phyloP scores from a whole-genome alignment of 257 asterid species.

The Solanum peruvianum region DNA sequence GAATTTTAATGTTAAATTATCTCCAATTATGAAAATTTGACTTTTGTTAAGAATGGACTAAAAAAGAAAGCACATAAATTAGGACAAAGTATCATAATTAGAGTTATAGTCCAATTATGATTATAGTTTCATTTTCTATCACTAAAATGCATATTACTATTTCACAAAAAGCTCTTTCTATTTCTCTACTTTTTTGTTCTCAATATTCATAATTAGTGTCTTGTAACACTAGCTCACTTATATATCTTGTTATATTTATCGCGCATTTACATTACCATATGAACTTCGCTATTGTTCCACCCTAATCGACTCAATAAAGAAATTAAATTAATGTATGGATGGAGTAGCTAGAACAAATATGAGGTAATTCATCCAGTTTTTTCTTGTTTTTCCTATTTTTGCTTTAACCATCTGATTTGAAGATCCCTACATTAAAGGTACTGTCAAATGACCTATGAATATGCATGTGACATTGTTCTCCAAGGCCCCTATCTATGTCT shows the following conservation, averaged over 20 bases:
- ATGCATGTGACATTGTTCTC: constrained; percentile 6
- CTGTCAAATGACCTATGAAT: neutral
- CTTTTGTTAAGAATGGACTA: neutral
- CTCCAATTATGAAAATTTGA: neutral
- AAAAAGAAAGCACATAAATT: neutral
- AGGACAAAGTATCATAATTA: neutral
- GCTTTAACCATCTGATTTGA: neutral
- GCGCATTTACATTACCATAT: neutral
- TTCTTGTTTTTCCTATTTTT: neutral
- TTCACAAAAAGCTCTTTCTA: neutral
- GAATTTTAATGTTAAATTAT: too few species aligned
- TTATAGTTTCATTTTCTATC: neutral
- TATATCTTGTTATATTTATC: neutral
- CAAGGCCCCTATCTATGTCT: neutral
- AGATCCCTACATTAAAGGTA: neutral
- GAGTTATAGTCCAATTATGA: neutral
- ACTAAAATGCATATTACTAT: neutral
- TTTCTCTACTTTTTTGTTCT: neutral
- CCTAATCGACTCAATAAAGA: neutral
- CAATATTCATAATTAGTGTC: neutral
- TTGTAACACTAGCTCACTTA: neutral
- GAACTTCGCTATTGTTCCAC: neutral
- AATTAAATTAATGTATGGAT: neutral
- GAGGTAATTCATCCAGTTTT: neutral
- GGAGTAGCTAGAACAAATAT: neutral